phyloP scores from a whole-genome alignment of 2,329 filamentous ascomycete genomes.

The Xylariomycetidae sp. region DNA sequence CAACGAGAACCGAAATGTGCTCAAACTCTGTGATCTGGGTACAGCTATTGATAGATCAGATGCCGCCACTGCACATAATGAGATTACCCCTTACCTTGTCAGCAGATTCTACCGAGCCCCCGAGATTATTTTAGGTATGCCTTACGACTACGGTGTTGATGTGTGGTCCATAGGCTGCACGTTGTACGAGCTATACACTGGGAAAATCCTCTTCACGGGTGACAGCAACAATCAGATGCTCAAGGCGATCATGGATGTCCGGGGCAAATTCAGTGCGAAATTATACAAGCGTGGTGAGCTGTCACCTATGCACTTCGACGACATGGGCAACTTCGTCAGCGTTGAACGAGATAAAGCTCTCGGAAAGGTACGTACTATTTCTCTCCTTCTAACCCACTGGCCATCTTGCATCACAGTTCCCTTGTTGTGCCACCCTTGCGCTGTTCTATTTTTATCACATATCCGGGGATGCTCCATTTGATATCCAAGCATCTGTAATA shows the following conservation, averaged over 20 bases:
- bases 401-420: too few relatives aligned
- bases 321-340: slow-evolving; percentile 76
- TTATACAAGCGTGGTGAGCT: slow-evolving; percentile 79
- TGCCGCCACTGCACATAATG: slow-evolving; percentile 63
- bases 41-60: slow-evolving; percentile 92
- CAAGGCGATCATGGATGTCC: slow-evolving; percentile 89
- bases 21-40: slow-evolving; percentile 95
- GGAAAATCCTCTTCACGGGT: slow-evolving; percentile 94
- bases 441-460: slow-evolving; percentile 7
- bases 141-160: slow-evolving; percentile 90
- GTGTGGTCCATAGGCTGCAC: slow-evolving; percentile 99
- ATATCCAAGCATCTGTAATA: not conserved
- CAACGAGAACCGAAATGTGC: slow-evolving; percentile 73
- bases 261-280: slow-evolving; percentile 87
- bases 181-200: slow-evolving; percentile 93
- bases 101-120: slow-evolving; percentile 97
- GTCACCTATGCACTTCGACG: slow-evolving; percentile 75
- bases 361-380: slow-evolving; percentile 64
- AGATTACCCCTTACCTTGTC: slow-evolving; percentile 91
- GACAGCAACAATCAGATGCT: slow-evolving; percentile 99
- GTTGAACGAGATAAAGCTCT: slow-evolving; percentile 84
- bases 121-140: slow-evolving; percentile 95
- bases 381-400: too few relatives aligned
- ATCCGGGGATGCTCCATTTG: not conserved
- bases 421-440: slow-evolving; percentile 1